Evolutionary conservation across 1,284 basidiomycete genomes (phyloP), one percentile per base, ranked within the genome.

Genomic region (Leccinum angustisporum): DNA sequence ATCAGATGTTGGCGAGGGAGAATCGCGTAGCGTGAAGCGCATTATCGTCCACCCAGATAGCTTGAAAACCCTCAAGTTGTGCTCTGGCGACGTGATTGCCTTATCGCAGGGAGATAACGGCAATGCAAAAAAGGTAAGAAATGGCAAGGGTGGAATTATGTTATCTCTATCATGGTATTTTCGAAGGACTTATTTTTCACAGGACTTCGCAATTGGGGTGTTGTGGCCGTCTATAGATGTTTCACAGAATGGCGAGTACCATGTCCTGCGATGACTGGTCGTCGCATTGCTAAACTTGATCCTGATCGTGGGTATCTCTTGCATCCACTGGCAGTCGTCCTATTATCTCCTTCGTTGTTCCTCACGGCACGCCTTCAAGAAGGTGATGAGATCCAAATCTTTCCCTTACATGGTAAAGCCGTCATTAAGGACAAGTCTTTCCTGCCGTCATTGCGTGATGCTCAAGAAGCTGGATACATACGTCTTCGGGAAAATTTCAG

Each of bases 211-310:
- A 16, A 78, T 91, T 55, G 90, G 90, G 13, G 76, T 86, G 53
- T 81, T 83, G 66, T 92, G 90, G 90, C 88, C 90, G 10, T 87
- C 86, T 31, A 67, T 80, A 36, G 86, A 90, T 7, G 63, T 87
- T 61, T 69, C 83, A 34, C 79, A 78, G 60, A 81, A 86, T 62
- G 77, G 90, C 88, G 72, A 67, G 84, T 77, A 66, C 61, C 43
- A 54, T 31, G 16, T 63, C 57, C 46, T 58, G 34, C 18, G 30
- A 38, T 53, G 36, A 36, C 55, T 25, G 52, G 56, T 63, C 68
- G 56, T 57, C 63, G 36, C 55, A 54, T 66, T 63, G 57, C 64
- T 69, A 62, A 73, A 59, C 62, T 67, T 63, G 63, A 61, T 33
- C 18, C 57, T 65, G 64, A 46, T 65, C 63, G 27, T 61, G 34